phyloP scores from a whole-genome alignment of 2,329 filamentous ascomycete genomes.

The Reticulascus tulasneorum region DNA sequence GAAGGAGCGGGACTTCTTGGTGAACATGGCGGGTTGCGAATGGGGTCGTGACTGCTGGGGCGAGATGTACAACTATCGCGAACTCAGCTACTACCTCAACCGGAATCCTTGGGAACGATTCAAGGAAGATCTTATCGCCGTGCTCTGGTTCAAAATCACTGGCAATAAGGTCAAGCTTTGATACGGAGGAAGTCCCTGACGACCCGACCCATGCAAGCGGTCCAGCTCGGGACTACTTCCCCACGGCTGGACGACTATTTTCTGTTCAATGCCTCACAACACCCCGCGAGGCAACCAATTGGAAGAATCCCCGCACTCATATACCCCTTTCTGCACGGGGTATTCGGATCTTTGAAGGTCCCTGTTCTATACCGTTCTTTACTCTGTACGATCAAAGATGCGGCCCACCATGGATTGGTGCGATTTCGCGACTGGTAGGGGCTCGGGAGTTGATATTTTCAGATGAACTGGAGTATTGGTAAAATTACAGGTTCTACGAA shows the following conservation, averaged over 20 bases:
- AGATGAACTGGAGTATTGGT: too few relatives aligned
- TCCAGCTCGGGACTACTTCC: constrained; percentile 7
- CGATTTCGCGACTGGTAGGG: too few relatives aligned
- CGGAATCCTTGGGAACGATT: constrained; percentile 74
- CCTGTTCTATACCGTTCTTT: constrained; percentile 1
- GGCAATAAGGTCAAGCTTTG: constrained; percentile 56
- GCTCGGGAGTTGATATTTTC: too few relatives aligned
- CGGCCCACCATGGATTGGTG: too few relatives aligned
- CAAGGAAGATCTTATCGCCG: constrained; percentile 62
- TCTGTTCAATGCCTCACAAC: too few relatives aligned
- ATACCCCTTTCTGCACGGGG: background rate
- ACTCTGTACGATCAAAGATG: too few relatives aligned
- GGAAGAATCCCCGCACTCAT: too few relatives aligned
- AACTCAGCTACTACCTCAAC: constrained; percentile 88
- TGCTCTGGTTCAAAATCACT: constrained; percentile 60
- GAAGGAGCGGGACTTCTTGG: constrained; percentile 82
- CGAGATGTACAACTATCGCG: constrained; percentile 93
- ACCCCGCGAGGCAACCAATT: too few relatives aligned
- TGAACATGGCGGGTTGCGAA: constrained; percentile 98
- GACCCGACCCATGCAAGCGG: constrained; percentile 6
- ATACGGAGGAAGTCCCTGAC: background rate
- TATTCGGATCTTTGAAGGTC: background rate
- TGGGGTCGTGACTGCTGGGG: constrained; percentile 97
- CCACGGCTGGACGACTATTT: constrained; percentile 13
- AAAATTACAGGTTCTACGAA: too few relatives aligned